A percentile compares a stretch with the other conserved stretches of the same genome.
Conservation (phyloP, 228 moss, liverwort and hornwort species). For the Sphagnum magellanicum region DNA sequence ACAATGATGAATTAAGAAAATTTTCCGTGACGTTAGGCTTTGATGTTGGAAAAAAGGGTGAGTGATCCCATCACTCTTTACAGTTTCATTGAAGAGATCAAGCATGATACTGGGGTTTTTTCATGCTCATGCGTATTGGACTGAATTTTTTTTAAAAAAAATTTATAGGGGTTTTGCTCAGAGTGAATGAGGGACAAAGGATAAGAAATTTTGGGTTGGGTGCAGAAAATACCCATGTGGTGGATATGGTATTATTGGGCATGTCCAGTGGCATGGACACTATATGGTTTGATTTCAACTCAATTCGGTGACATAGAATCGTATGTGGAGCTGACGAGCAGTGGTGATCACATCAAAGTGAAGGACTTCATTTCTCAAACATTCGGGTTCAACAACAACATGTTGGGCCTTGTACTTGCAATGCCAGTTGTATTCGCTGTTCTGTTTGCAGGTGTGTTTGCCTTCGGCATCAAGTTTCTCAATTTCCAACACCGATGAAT, state of each 20-base stretch:
- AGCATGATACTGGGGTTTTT: too few species aligned
- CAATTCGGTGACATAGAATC: constrained; percentile 27
- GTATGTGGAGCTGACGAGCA: not conserved
- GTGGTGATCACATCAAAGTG: constrained; percentile 6
- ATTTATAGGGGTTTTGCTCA: too few species aligned
- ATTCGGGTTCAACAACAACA: constrained; percentile 27
- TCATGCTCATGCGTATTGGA: too few species aligned
- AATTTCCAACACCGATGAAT: constrained; percentile 53
- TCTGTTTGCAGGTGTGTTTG: constrained; percentile 41
- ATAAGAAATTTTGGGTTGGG: not conserved
- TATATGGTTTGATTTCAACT: constrained; percentile 45
- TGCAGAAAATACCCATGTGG: constrained; percentile 45
- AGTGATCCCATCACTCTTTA: too few species aligned
- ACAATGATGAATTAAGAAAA: too few species aligned
- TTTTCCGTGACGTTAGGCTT: too few species aligned
- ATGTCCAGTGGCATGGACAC: constrained; percentile 52
- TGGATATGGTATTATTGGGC: constrained; percentile 65
- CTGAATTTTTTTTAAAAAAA: too few species aligned
- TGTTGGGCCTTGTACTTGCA: constrained; percentile 27
- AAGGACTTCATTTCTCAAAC: constrained; percentile 6
- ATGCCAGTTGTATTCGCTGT: constrained; percentile 27
- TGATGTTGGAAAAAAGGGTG: too few species aligned
- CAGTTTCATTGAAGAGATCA: too few species aligned
- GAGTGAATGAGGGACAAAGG: too few species aligned
- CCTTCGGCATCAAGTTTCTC: constrained; percentile 33